phyloP scores from a whole-genome alignment of 257 asterid genomes.

The Nicotiana tomentosiformis region DNA sequence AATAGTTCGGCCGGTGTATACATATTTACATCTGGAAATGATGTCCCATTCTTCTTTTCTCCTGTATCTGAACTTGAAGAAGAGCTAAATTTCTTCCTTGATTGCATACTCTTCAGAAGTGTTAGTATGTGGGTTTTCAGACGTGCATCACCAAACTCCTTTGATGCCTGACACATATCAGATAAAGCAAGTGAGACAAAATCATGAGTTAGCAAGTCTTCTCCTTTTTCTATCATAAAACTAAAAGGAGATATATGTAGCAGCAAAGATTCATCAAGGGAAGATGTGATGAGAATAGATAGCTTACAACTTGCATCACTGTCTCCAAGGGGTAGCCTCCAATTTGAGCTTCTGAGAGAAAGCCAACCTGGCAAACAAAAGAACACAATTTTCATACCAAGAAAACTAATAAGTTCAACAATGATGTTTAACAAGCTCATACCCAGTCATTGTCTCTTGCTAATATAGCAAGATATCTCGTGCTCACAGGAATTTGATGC shows the following conservation, averaged over 20 bases:
- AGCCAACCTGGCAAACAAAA: slow-evolving; percentile 68
- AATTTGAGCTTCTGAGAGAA: slow-evolving; percentile 86
- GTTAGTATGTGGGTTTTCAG: slow-evolving; percentile 81
- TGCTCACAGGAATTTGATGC: slow-evolving; percentile 82
- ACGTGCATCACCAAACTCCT: slow-evolving; percentile 76
- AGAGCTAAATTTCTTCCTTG: slow-evolving; percentile 48
- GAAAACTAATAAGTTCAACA: neutral
- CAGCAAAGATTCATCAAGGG: slow-evolving; percentile 9
- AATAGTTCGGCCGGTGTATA: slow-evolving; percentile 79
- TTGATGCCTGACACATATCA: slow-evolving; percentile 61
- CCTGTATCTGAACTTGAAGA: slow-evolving; percentile 46
- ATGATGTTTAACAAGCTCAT: slow-evolving; percentile 18
- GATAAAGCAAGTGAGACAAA: slow-evolving; percentile 11
- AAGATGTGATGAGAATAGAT: slow-evolving; percentile 8
- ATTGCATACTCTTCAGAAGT: slow-evolving; percentile 78
- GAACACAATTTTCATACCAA: slow-evolving; percentile 6
- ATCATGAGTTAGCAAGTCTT: slow-evolving; percentile 12
- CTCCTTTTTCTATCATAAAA: slow-evolving; percentile 1
- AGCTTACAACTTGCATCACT: slow-evolving; percentile 79
- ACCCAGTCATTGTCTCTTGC: slow-evolving; percentile 99
- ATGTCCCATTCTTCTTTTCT: slow-evolving; percentile 36
- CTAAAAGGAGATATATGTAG: slow-evolving; percentile 4
- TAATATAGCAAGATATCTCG: slow-evolving; percentile 80
- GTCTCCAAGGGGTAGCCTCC: slow-evolving; percentile 86
- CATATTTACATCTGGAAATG: slow-evolving; percentile 40